phyloP scores from a whole-genome alignment of 176 grass and related monocot genomes.

The Calamus simplicifolius region DNA sequence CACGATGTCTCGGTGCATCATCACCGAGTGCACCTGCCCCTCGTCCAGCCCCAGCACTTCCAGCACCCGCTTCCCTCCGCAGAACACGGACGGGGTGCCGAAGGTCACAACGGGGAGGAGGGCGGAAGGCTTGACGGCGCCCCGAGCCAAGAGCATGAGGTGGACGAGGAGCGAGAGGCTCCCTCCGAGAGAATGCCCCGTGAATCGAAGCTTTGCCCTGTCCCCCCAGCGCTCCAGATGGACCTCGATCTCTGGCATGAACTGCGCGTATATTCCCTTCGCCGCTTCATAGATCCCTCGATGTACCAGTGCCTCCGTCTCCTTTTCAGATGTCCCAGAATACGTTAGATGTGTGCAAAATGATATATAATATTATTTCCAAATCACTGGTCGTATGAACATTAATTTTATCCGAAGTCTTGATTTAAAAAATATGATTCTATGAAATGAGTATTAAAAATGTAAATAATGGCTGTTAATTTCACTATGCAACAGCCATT shows the following conservation, averaged over 20 bases:
- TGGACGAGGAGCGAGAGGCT: slow-evolving; percentile 76
- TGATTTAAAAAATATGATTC: too few relatives aligned
- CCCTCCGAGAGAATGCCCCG: slow-evolving; percentile 97
- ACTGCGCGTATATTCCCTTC: slow-evolving; percentile 88
- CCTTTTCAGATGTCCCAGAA: slow-evolving; percentile 9
- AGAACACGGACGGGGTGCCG: slow-evolving; percentile 89
- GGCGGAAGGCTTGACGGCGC: slow-evolving; percentile 24
- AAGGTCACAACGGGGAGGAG: slow-evolving; percentile 77
- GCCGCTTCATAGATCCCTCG: slow-evolving; percentile 97
- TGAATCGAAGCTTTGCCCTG: slow-evolving; percentile 43
- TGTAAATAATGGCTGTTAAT: too few relatives aligned
- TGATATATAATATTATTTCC: too few relatives aligned
- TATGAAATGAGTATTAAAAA: too few relatives aligned
- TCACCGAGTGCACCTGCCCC: slow-evolving; percentile 52
- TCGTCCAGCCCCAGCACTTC: slow-evolving; percentile 64
- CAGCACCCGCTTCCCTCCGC: slow-evolving; percentile 59
- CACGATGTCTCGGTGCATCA: slow-evolving; percentile 95
- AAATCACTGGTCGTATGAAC: too few relatives aligned
- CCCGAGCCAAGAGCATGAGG: slow-evolving; percentile 75
- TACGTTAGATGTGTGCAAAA: too few relatives aligned
- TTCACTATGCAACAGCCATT: too few relatives aligned
- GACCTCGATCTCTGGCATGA: slow-evolving; percentile 49
- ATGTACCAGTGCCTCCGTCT: slow-evolving; percentile 73
- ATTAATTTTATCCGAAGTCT: too few relatives aligned
- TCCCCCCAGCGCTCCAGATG: slow-evolving; percentile 32